phyloP scores from a whole-genome alignment of 331 rosid genomes.

The Stylosanthes scabra region DNA sequence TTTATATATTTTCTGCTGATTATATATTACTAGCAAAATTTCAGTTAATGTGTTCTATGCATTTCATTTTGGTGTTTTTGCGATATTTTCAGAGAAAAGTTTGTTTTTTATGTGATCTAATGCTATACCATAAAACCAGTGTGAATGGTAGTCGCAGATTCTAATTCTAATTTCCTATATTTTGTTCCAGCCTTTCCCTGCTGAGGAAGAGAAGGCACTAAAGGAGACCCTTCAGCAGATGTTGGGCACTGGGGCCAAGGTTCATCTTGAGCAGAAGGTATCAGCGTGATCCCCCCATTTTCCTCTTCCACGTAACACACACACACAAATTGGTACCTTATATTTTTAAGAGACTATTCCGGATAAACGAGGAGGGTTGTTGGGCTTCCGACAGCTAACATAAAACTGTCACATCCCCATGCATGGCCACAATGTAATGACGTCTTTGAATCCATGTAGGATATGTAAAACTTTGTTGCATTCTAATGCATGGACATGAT shows the following conservation, averaged over 20 bases:
- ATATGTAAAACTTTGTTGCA: no score
- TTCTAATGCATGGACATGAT: no score
- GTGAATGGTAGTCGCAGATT: background rate
- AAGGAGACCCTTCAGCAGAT: slow-evolving; percentile 77
- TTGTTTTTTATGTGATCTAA: background rate
- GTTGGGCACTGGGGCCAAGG: slow-evolving; percentile 70
- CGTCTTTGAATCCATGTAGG: no score
- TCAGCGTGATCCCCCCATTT: slow-evolving; percentile 15
- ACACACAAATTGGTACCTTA: no score
- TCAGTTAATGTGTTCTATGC: background rate
- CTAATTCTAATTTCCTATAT: slow-evolving; percentile 35
- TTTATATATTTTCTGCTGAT: background rate
- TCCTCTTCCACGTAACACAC: no score
- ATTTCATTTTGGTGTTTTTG: slow-evolving; percentile 3
- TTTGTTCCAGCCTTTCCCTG: slow-evolving; percentile 70
- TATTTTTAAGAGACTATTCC: no score
- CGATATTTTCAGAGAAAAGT: background rate
- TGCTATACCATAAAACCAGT: background rate
- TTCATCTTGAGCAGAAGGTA: slow-evolving; percentile 88
- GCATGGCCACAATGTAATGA: no score
- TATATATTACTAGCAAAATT: slow-evolving; percentile 10
- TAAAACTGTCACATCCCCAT: no score
- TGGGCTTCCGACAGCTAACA: no score
- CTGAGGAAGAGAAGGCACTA: slow-evolving; percentile 88
- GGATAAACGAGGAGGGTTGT: no score